Evolutionary conservation across 495 filamentous ascomycete genomes (phyloP).

Genomic region (Oidiodendron maius): DNA sequence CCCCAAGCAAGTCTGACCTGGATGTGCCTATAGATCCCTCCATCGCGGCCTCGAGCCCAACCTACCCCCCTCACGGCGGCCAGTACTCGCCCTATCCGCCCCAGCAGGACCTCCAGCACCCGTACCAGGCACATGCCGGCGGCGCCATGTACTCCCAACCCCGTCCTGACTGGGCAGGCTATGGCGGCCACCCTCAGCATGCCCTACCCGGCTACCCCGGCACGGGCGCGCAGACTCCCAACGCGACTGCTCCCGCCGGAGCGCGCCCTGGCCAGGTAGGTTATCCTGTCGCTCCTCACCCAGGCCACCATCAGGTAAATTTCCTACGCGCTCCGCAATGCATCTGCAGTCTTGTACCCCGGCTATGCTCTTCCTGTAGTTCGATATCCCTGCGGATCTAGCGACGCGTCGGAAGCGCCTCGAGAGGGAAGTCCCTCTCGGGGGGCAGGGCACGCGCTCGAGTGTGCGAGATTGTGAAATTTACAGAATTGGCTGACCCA

Average conservation of each 20-base stretch:
- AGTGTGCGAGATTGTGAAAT: too few species aligned
- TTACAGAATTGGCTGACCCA: conserved; percentile 22
- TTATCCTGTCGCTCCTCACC: background rate
- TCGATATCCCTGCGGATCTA: background rate
- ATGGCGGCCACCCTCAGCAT: conserved; percentile 56
- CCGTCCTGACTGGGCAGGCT: conserved; percentile 77
- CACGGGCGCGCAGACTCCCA: conserved; percentile 52
- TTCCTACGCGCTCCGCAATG: background rate
- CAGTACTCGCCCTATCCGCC: conserved; percentile 83
- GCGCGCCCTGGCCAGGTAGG: conserved; percentile 70
- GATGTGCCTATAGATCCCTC: conserved; percentile 98
- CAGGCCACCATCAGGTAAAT: background rate
- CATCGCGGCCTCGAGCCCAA: conserved; percentile 86
- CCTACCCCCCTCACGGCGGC: conserved; percentile 63
- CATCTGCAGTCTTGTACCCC: background rate
- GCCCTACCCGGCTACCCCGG: conserved; percentile 56
- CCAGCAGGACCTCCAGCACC: conserved; percentile 76
- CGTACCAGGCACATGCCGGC: conserved; percentile 50
- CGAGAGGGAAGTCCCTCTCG: conserved; percentile 2
- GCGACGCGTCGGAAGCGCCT: background rate
- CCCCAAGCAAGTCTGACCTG: conserved; percentile 85
- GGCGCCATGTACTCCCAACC: conserved; percentile 58
- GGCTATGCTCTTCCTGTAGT: background rate
- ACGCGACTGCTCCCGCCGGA: conserved; percentile 45
- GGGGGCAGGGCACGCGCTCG: too few species aligned